Evolutionary conservation across 1,139 yeast genomes (phyloP).

Genomic region (Scheffersomyces parashehatae): DNA sequence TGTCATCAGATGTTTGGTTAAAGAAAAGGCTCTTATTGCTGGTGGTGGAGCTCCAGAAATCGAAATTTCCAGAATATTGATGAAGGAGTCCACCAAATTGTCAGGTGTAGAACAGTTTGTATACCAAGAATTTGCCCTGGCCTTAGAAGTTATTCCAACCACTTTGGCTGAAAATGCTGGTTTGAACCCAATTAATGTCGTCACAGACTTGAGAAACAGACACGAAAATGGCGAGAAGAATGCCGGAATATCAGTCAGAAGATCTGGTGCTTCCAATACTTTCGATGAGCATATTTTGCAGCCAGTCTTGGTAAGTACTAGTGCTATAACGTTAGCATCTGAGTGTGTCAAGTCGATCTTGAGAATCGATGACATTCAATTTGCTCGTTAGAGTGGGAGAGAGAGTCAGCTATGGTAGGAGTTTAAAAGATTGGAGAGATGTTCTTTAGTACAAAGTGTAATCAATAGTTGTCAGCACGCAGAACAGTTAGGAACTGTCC

Average conservation of each 20-base stretch:
- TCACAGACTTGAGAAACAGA: conserved; percentile 88
- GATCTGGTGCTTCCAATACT: conserved; percentile 91
- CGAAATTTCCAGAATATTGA: conserved; percentile 80
- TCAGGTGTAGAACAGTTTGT: conserved; percentile 94
- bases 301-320: conserved; percentile 91
- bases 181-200: conserved; percentile 88
- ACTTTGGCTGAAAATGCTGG: conserved; percentile 99
- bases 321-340: conserved; percentile 91
- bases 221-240: conserved; percentile 89
- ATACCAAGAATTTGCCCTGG: conserved; percentile 94
- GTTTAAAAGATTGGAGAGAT: too few relatives aligned
- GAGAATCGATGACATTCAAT: conserved; percentile 93
- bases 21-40: conserved; percentile 91
- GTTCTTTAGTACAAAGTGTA: too few relatives aligned
- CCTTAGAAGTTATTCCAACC: conserved; percentile 93
- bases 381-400: conserved; percentile 28
- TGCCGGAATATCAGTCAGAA: conserved; percentile 95
- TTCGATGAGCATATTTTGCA: conserved; percentile 93
- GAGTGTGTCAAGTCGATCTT: conserved; percentile 95
- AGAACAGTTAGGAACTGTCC: too few relatives aligned
- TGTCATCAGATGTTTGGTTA: conserved; percentile 92
- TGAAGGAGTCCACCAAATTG: conserved; percentile 73
- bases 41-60: conserved; percentile 99
- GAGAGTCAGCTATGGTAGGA: too few relatives aligned
- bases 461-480: too few relatives aligned